phyloP scores from a whole-genome alignment of 768 basidiomycete species.

The Sporobolomyces pararoseus region DNA sequence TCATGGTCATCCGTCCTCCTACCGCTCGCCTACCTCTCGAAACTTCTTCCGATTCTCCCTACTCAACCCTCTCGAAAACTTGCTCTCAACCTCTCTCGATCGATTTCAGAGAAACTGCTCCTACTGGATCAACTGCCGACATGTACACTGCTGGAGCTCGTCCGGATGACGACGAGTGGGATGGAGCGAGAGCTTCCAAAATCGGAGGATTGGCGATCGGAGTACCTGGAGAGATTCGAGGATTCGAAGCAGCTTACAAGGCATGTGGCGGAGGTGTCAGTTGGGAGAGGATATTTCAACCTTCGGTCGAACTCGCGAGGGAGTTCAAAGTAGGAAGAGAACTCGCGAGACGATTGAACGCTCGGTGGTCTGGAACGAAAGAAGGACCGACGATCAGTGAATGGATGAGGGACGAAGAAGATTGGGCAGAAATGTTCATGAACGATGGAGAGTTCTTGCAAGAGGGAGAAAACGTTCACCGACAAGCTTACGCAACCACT shows the following conservation, averaged over 20 bases:
- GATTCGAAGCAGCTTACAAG: constrained; percentile 74
- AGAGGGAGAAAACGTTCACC: constrained; percentile 69
- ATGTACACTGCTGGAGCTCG: constrained; percentile 56
- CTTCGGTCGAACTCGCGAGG: constrained; percentile 66
- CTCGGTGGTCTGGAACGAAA: constrained; percentile 44
- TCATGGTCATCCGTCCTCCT: constrained; percentile 73
- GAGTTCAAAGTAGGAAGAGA: constrained; percentile 61
- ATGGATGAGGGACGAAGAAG: constrained; percentile 63
- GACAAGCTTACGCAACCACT: constrained; percentile 73
- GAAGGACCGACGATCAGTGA: constrained; percentile 31
- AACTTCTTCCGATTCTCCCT: constrained; percentile 37
- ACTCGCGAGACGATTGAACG: constrained; percentile 67
- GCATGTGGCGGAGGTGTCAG: constrained; percentile 71
- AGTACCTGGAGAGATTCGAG: constrained; percentile 85
- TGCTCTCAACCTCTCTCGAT: constrained; percentile 50
- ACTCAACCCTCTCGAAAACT: constrained; percentile 2
- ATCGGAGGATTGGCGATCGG: constrained; percentile 82
- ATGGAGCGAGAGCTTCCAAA: constrained; percentile 54
- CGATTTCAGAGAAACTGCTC: constrained; percentile 86
- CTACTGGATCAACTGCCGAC: constrained; percentile 63
- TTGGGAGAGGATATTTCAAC: constrained; percentile 73
- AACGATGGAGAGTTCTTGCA: constrained; percentile 66
- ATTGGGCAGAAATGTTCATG: constrained; percentile 81
- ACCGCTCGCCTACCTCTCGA: constrained; percentile 10
- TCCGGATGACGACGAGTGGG: constrained; percentile 32